Evolutionary conservation across 805 yeast species (phyloP).

Genomic region (Cyberlindnera galapagoensis): DNA sequence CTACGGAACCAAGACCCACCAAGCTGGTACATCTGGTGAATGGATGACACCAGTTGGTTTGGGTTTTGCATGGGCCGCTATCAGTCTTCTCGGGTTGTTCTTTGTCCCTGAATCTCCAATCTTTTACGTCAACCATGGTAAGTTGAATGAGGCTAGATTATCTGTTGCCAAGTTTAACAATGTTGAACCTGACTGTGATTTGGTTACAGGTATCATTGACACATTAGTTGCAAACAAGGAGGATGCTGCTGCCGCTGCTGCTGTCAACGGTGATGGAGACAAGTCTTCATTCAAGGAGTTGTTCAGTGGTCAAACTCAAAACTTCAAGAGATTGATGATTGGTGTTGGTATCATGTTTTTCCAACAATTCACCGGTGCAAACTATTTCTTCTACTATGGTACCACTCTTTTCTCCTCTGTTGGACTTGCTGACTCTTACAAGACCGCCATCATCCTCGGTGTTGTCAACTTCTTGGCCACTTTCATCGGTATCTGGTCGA

Average conservation of each 20-base stretch:
- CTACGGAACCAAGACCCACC: constrained; percentile 43
- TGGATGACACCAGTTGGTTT: constrained; percentile 66
- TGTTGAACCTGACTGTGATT: constrained; percentile 37
- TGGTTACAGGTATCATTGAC: constrained; percentile 41
- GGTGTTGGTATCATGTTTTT: constrained; percentile 56
- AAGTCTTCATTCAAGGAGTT: constrained; percentile 45
- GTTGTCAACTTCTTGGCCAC: constrained; percentile 51
- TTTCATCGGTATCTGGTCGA: constrained; percentile 42
- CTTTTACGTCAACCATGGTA: constrained; percentile 37
- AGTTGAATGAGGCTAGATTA: constrained; percentile 44
- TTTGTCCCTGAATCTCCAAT: constrained; percentile 70
- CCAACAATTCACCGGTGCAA: constrained; percentile 59
- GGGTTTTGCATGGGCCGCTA: constrained; percentile 33
- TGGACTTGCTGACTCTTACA: constrained; percentile 49
- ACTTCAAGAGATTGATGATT: constrained; percentile 41
- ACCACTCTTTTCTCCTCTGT: constrained; percentile 55
- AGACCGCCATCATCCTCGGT: constrained; percentile 55
- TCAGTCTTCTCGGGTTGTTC: constrained; percentile 38
- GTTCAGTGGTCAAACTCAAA: constrained; percentile 55
- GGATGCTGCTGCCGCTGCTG: constrained; percentile 42
- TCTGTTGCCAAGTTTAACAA: constrained; percentile 51
- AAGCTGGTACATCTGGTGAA: constrained; percentile 43
- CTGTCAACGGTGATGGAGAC: too few relatives aligned
- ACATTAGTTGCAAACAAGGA: constrained; percentile 39
- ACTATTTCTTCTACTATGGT: constrained; percentile 63